Evolutionary conservation across 305 asterid genomes (phyloP), one percentile per base, ranked within the genome.

Genomic region (Solanum hybrid): DNA sequence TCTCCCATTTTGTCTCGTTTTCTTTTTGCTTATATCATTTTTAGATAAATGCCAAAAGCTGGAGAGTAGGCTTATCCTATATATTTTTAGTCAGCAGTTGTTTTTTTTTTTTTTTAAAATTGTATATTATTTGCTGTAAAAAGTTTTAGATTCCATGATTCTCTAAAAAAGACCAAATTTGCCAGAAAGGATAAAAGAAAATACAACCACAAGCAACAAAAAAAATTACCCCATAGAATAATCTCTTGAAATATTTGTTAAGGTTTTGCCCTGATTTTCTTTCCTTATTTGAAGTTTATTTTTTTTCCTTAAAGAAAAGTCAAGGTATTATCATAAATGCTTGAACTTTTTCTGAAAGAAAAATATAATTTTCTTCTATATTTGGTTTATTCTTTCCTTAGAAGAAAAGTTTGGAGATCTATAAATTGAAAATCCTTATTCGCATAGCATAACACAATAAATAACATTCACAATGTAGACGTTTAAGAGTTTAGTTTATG

Each of bases 141-240:
- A 82, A 17, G 2, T 45, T 29, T 3, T 29, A 45, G 38, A 34
- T 88, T 90, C 40, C 89, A 88, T 76, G 71, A 60, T 88, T 31
- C 24, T 15, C 36, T 27, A 60, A 64, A 38, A 77, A 81, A 11
- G 51, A 64, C 72, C 81, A 85, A 92, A 72, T 26, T 77, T 26
- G 35, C 89, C 88, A 88, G 80, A 72, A 89, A 88, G n/a, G 85
- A 82, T 85, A 77, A 86, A 82, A 36, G 88, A 78, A 75, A 88
- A 90, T 87, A 86, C 27, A 76, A 90, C 72, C 88, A 89, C 75
- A 78, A 78, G 89, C 90, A 89, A 89, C 88, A 51, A 14, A 51
- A 24, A 51, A 56, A 24, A 27, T 34, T 77, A 91, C 22, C 79
- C 77, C 85, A 51, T 7, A 80, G 69, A n/a, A 27, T 82, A 91